Evolutionary conservation across 768 basidiomycete genomes (phyloP), one percentile per base, ranked within the genome.

Genomic region (Chalciporus chontae): DNA sequence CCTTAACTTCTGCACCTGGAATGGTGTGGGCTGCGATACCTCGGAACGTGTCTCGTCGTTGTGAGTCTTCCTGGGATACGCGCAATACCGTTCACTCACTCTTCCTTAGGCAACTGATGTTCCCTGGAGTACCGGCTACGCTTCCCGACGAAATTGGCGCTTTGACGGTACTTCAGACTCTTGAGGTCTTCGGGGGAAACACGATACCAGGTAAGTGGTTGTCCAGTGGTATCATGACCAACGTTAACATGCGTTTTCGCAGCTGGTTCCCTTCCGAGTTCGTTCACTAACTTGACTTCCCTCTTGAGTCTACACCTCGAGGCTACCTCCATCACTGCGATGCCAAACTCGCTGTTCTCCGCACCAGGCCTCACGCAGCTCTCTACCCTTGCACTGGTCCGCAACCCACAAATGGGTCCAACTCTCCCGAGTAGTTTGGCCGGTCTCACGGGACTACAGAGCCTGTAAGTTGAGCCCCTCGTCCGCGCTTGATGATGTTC

Each of bases 51-150:
- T 79, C 3, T 60, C 67, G 14, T 70, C 69, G 8, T 50, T 79
- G 77, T 78, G 37, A 55, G 77, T 70, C 24, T 7, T 34, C 8
- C 14, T 17, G 34, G 27, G 1, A 32, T 40, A 19, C 34, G 7
- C 11, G 29, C 13, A 8, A 18, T 39, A 5, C 47, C 17, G 10
- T 41, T 52, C 26, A 51, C 17, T 32, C 17, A 15, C 14, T 18
- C 1, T 32, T 18, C 26, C 2, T 31, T 54, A 77, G 65, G 46
- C 64, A 65, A 51, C 62, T 79, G 23, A 70, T 68, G 0, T 77
- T 72, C 52, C 77, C 77, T 8, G 76, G 69, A 7, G 69, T 80
- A 9, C 77, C 78, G n/a, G 67, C 71, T 15, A 60, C 64, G 3
- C 54, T 79, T 2, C 77, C 77, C 1, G 59, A 59, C 8, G 72